Evolutionary conservation across 2,329 filamentous ascomycete genomes (phyloP), one percentile per base, ranked within the genome.

Genomic region (Teratosphaeria pseudoeucalypti): DNA sequence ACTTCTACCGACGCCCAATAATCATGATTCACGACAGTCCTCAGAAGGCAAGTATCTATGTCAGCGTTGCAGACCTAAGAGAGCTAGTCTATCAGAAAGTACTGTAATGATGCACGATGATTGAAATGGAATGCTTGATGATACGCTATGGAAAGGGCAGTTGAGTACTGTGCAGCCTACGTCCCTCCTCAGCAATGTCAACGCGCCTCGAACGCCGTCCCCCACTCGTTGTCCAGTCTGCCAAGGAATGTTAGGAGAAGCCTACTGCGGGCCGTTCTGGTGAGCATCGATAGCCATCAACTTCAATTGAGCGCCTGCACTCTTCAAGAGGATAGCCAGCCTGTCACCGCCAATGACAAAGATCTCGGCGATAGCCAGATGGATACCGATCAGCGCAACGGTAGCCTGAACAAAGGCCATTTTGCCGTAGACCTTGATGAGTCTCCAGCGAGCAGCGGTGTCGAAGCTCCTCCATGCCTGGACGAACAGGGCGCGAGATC

Each of bases 401-500:
- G 62, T 62, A 54, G 71, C 54, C 64, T 72, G 67, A 59, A 90
- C 79, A 37, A 78, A 72, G 63, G 85, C 79, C 66, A 87, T 80
- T 83, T 95, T 95, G 74, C 81, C 76, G 67, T 90, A 87, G 34
- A 94, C 80, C 75, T 87, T 85, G 69, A 91, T 74, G 56, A 95
- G 80, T 59, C 91, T 84, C 65, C 85, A 78, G 73, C 90, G 87
- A 53, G 89, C 85, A 61, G 84, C 78, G 73, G 82, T 83, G 71
- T 86, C 84, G 73, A 96, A 92, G 39, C 85, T 89, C 67, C 79
- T 81, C 89, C 90, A 92, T 1, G 90, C 91, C 67, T 92, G 87
- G 56, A 82, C 72, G 68, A 92, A 81, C 49, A 87, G 83, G 62
- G 89, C 80, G 55, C 63, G 61, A 55, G 63, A 60, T 61, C 64